These are phyloP conservation scores for Metschnikowia amazonensis DNA, from an alignment of 805 yeast species.

Conservation along the genomic window DNA sequence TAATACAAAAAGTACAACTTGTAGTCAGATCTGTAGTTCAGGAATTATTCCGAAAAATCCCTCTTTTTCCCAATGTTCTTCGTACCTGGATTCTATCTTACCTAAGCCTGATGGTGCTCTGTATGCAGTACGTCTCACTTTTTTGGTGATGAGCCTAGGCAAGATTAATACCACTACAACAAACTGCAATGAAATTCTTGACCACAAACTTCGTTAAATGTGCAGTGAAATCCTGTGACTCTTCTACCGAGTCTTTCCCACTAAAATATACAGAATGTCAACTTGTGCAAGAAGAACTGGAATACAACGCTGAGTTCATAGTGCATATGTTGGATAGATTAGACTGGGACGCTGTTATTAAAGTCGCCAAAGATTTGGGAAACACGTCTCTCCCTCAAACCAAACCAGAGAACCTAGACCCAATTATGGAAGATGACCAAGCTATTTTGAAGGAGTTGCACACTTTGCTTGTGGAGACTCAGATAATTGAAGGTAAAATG, in stretches of 20 bases:
- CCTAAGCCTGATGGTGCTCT: neutral
- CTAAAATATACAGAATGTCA: conserved; percentile 64
- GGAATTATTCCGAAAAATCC: neutral
- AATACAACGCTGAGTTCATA: conserved; percentile 78
- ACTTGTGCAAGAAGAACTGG: conserved; percentile 72
- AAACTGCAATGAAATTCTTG: conserved; percentile 68
- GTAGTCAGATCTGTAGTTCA: neutral
- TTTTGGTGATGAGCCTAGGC: conserved; percentile 5
- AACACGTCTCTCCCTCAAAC: conserved; percentile 28
- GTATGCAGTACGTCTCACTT: conserved; percentile 3
- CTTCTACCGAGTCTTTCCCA: conserved; percentile 76
- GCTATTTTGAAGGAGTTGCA: conserved; percentile 72
- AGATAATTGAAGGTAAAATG: conserved; percentile 86
- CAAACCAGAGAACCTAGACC: conserved; percentile 58
- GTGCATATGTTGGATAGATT: conserved; percentile 71
- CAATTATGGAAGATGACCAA: conserved; percentile 49
- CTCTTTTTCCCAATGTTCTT: neutral
- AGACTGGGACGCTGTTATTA: conserved; percentile 81
- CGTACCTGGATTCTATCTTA: neutral
- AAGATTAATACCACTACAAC: neutral
- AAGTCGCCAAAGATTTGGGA: conserved; percentile 68
- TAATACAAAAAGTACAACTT: neutral
- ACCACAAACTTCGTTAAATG: conserved; percentile 97
- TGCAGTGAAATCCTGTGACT: conserved; percentile 77
- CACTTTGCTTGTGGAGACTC: conserved; percentile 74